phyloP scores from a whole-genome alignment of 192 early-diverging fungal species.

The Cladochytrium replicatum region DNA sequence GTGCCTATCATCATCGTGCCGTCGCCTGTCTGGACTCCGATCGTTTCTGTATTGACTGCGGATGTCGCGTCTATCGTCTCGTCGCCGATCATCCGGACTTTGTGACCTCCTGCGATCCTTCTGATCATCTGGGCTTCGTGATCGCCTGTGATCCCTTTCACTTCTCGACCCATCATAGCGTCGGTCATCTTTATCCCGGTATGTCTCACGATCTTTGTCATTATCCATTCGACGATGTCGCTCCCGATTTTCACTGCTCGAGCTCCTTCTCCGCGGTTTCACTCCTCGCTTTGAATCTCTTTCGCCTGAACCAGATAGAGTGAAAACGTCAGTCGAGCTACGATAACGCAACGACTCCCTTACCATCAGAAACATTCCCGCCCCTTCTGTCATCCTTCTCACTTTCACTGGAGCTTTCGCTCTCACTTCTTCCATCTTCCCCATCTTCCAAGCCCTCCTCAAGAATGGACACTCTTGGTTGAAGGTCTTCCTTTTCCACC shows the following conservation, averaged over 20 bases:
- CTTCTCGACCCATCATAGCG: no score
- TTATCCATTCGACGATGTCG: slow-evolving; percentile 17
- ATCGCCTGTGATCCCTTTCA: neutral
- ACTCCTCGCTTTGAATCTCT: neutral
- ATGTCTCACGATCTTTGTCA: slow-evolving; percentile 1
- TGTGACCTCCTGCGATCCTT: slow-evolving; percentile 1
- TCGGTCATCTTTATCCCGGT: neutral
- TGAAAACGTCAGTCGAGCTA: no score
- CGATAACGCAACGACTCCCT: no score
- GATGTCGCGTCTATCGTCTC: neutral
- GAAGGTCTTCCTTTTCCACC: slow-evolving; percentile 75
- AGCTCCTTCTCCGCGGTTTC: slow-evolving; percentile 3
- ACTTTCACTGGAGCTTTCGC: neutral
- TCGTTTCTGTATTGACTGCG: neutral
- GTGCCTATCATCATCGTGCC: slow-evolving; percentile 1
- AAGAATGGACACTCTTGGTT: slow-evolving; percentile 67
- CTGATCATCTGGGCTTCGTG: neutral
- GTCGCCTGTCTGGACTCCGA: neutral
- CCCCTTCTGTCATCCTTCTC: neutral
- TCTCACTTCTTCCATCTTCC: slow-evolving; percentile 6
- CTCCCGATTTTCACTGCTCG: slow-evolving; percentile 3
- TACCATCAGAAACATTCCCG: no score
- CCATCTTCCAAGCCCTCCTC: slow-evolving; percentile 43
- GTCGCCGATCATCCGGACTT: neutral
- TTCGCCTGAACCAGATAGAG: no score